A percentile compares a stretch with the other conserved stretches of the same genome.
These are phyloP conservation scores for Calonectria honghensis DNA, from an alignment of 2,329 filamentous ascomycete genomes.

Conservation along the genomic window DNA sequence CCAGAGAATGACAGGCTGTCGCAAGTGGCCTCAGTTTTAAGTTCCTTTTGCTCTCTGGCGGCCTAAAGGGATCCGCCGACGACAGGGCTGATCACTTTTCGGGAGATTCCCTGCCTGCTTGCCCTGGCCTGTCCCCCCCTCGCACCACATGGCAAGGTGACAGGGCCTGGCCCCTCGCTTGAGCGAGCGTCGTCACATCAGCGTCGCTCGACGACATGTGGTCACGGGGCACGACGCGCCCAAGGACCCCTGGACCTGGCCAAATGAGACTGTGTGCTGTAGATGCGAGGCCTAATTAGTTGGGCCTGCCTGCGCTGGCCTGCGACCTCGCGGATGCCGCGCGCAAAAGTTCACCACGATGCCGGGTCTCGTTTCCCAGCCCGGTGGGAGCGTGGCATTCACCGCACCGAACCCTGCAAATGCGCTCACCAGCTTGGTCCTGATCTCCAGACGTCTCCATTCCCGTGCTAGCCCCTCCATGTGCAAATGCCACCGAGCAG, in stretches of 20 bases:
- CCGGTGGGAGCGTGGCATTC: not conserved
- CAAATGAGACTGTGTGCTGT: conserved; percentile 23
- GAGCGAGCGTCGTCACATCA: conserved; percentile 11
- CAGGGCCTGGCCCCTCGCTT: conserved; percentile 8
- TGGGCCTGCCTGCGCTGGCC: not conserved
- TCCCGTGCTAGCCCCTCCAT: conserved; percentile 3
- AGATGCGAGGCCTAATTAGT: conserved; percentile 22
- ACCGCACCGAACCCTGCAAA: conserved; percentile 2
- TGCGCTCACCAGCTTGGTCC: conserved; percentile 1
- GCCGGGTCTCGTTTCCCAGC: not conserved
- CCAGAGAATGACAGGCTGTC: not conserved
- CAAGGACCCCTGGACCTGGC: conserved; percentile 16
- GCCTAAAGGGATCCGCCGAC: conserved; percentile 11
- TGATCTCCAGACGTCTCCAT: not conserved
- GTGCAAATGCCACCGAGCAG: conserved; percentile 3
- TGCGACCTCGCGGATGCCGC: conserved; percentile 6
- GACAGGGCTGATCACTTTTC: conserved; percentile 30
- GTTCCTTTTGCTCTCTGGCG: conserved; percentile 9
- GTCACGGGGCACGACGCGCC: conserved; percentile 13
- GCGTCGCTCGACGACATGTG: not conserved
- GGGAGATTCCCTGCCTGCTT: conserved; percentile 13
- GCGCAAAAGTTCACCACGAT: conserved; percentile 10
- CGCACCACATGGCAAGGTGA: conserved; percentile 30
- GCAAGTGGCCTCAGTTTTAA: conserved; percentile 11
- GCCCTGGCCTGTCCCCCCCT: not conserved